Evolutionary conservation across 257 asterid genomes (phyloP), one percentile per base, ranked within the genome.

Genomic region (Buddleja alternifolia): DNA sequence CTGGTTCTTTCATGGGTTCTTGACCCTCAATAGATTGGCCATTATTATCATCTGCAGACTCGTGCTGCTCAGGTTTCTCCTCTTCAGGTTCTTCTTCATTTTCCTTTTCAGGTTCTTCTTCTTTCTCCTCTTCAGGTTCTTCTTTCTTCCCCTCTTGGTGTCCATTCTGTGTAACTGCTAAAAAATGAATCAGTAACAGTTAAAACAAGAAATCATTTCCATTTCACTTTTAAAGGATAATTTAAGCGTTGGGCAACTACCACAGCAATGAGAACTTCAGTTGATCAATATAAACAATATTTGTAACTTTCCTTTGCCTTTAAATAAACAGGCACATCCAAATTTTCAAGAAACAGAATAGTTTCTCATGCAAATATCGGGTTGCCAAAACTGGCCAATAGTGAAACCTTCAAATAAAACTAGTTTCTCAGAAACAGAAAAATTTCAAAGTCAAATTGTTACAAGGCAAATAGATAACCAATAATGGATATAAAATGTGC

Each of bases 101-200:
- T 10, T 19, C 62, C 37, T 63, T n/a, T n/a, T n/a, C n/a, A n/a
- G n/a, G n/a, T n/a, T n/a, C n/a, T 63, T 63, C 78, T 45, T 73
- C 59, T 12, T 70, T 77, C 45, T 66, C 75, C 78, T 66, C 73
- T 40, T 62, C 24, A 34, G 66, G 69, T 16, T 67, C 70, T 63
- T 63, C 78, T 45, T 73, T 59, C 66, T 44, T 70, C 64, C 37
- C 72, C 59, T 77, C 66, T 62, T 70, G 48, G 72, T 73, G 72
- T 12, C 84, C 84, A 71, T 77, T 77, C 51, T 79, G 74, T 39
- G 79, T 29, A 69, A 67, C 83, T 79, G 75, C 64, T 11, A 52
- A 40, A 14, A 23, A 25, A 24, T 59, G 1, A 32, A 55, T 15
- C 46, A 76, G 19, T 24, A 41, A 63, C 20, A 15, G 12, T 16